Conservation (phyloP, 352 stramenopile species). For the Thalassiosira livingstoniorum region DNA sequence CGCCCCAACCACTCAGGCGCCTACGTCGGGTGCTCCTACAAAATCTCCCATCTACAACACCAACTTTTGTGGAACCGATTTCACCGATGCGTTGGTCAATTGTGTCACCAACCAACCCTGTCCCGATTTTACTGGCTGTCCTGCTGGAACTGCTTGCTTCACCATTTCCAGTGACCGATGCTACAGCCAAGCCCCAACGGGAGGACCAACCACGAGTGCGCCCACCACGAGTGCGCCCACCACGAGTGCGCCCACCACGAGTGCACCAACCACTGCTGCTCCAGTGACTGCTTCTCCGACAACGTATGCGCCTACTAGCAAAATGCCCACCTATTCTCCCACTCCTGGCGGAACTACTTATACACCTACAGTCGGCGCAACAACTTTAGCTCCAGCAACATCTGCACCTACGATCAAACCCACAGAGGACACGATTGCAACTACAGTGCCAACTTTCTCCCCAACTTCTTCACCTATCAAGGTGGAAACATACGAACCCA, state of each 20-base stretch:
- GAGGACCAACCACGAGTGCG: too few species aligned
- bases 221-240: not conserved
- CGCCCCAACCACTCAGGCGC: too few species aligned
- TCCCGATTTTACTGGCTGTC: too few species aligned
- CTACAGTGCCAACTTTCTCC: not conserved
- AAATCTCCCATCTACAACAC: not conserved
- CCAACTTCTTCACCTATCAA: not conserved
- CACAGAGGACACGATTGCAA: not conserved
- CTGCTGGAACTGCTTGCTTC: too few species aligned
- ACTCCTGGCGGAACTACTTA: not conserved
- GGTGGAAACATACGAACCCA: not conserved
- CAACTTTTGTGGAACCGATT: not conserved
- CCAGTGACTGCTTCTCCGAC: not conserved
- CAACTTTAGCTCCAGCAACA: not conserved
- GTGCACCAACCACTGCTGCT: not conserved
- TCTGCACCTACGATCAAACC: not conserved
- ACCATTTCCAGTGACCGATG: too few species aligned
- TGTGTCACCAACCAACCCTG: too few species aligned
- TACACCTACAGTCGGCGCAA: not conserved
- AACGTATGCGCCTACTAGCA: not conserved
- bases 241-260: not conserved
- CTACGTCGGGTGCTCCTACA: not conserved
- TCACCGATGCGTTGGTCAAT: too few species aligned
- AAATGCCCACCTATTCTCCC: slow-evolving; percentile 11
- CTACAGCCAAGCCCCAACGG: too few species aligned